A percentile compares a stretch with the other conserved stretches of the same genome.
Conservation (phyloP, 2,329 filamentous ascomycete species). For the Penicillium freii region DNA sequence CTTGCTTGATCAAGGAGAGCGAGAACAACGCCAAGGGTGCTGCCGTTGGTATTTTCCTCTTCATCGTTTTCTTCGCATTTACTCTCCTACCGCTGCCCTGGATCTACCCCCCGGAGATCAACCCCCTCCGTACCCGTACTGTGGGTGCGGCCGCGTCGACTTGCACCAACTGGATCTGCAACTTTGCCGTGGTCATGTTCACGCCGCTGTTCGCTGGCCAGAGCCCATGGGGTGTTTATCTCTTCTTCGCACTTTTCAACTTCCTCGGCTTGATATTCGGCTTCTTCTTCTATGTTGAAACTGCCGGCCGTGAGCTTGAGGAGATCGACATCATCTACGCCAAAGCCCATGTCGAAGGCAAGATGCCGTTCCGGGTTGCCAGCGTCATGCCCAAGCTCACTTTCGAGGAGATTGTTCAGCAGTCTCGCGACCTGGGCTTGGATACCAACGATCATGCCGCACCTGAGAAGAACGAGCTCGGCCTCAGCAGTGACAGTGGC, state of each 20-base stretch:
- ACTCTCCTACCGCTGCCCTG: conserved; percentile 34
- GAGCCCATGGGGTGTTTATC: conserved; percentile 41
- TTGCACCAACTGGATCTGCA: conserved; percentile 54
- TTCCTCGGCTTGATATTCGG: conserved; percentile 47
- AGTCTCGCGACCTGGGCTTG: conserved; percentile 27
- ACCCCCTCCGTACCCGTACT: conserved; percentile 53
- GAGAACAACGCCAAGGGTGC: conserved; percentile 33
- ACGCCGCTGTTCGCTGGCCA: conserved; percentile 38
- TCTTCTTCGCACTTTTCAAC: conserved; percentile 43
- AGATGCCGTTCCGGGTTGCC: conserved; percentile 29
- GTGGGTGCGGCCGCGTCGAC: conserved; percentile 53
- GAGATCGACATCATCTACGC: conserved; percentile 27
- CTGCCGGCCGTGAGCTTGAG: conserved; percentile 43
- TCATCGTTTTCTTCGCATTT: conserved; percentile 65
- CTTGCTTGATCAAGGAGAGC: conserved; percentile 30
- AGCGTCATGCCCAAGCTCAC: conserved; percentile 32
- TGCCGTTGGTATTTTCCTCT: conserved; percentile 62
- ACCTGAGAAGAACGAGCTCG: conserved; percentile 23
- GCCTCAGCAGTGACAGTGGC: conserved; percentile 18
- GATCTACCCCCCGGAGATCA: conserved; percentile 33
- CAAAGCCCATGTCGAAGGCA: conserved; percentile 18
- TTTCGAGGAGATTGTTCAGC: conserved; percentile 26
- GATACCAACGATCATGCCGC: conserved; percentile 3
- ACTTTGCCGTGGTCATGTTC: conserved; percentile 54
- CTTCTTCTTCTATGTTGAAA: conserved; percentile 54